phyloP scores from a whole-genome alignment of 2,329 filamentous ascomycete genomes.

The Cryphonectria naterciae region DNA sequence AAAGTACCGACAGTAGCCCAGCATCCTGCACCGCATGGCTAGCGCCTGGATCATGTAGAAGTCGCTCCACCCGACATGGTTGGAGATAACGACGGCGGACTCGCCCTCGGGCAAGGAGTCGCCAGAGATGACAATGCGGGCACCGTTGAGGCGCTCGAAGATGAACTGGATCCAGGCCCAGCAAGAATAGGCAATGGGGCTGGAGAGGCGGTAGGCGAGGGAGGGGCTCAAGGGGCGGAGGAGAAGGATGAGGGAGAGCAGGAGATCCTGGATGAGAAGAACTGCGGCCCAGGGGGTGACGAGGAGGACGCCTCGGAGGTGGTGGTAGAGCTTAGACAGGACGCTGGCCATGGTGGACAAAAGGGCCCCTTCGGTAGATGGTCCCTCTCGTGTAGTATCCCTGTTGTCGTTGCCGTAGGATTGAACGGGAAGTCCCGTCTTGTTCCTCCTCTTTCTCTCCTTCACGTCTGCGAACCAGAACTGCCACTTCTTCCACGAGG shows the following conservation, averaged over 20 bases:
- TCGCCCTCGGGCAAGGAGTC: conserved; percentile 56
- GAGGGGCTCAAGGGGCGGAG: conserved; percentile 52
- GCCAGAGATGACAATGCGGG: conserved; percentile 56
- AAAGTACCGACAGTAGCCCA: conserved; percentile 65
- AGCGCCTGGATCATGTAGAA: conserved; percentile 68
- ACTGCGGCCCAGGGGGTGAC: conserved; percentile 57
- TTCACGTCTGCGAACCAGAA: too few species aligned
- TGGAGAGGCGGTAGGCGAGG: conserved; percentile 58
- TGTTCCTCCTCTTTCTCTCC: too few species aligned
- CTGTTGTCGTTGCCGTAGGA: not conserved
- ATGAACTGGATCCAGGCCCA: conserved; percentile 63
- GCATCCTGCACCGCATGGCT: conserved; percentile 58
- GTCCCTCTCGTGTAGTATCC: not conserved
- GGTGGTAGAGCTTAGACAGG: conserved; percentile 36
- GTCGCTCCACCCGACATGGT: conserved; percentile 65
- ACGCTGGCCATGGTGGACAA: conserved; percentile 12
- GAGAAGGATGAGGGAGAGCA: conserved; percentile 53
- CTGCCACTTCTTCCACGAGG: too few species aligned
- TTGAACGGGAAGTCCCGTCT: too few species aligned
- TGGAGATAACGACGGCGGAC: conserved; percentile 62
- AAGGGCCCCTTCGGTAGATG: not conserved
- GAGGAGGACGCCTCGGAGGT: conserved; percentile 49
- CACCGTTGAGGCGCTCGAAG: conserved; percentile 59
- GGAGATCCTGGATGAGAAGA: conserved; percentile 55
- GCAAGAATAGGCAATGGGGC: conserved; percentile 55